Evolutionary conservation across 2,329 filamentous ascomycete genomes (phyloP), one percentile per base, ranked within the genome.

Genomic region (Didymella sp.): DNA sequence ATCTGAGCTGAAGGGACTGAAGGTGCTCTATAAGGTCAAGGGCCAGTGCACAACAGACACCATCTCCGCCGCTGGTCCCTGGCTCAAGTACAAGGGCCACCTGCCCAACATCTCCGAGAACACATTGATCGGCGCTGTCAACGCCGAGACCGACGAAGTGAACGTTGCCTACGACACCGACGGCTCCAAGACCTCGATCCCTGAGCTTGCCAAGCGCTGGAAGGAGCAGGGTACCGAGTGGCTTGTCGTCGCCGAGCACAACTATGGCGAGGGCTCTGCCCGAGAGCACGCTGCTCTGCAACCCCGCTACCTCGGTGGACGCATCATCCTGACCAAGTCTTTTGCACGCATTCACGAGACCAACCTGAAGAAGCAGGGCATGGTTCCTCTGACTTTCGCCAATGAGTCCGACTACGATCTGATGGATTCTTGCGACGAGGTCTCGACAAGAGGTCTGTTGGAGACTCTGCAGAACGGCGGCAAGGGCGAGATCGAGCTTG

Each of bases 61-160:
- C 68, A 99, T 99, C 78, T 98, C 93, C 33, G 94, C 94, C 30
- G 94, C 94, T 1, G 94, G 94, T 6, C 94, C 94, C 15, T 98
- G 94, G 94, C 86, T 99, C 67, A 98, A 98, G 80, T 99, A 98
- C 87, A 98, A 98, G 84, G 95, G 95, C 61, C 95, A 99, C 78
- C 86, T 99, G 61, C 92, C 95, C 76, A 99, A 99, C 82, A 99
- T 99, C 77, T 90, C 89, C 68, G 92, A 92, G 74, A 99, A 99
- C 85, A 53, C 50, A n/a, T 12, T 53, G 33, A 53, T 53, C 15
- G 50, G 50, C 27, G 50, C 50, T 41, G 50, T 53, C 25, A 53
- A 53, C 27, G 50, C 50, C n/a, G 50, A 53, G 50, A 53, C 42
- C 8, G 41, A 53, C 33, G 41, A 53, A 40, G 42, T 53, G 6